phyloP scores from a whole-genome alignment of 1,139 yeast species.

The Geotrichum bryndzae region DNA sequence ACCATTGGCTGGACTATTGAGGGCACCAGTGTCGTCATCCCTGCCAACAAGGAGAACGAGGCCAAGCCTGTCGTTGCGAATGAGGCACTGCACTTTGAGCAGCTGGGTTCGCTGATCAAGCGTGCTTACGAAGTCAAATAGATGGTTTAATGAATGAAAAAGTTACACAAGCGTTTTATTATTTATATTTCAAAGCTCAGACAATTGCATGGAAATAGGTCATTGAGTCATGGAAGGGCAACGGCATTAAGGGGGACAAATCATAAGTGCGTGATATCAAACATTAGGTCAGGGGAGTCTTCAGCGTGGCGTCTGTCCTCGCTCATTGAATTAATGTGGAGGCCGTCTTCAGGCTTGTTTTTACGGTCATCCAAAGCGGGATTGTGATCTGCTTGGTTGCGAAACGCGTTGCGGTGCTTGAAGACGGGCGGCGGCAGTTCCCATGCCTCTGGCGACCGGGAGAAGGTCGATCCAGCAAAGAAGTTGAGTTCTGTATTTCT shows the following conservation, averaged over 20 bases:
- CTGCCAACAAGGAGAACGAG: slow-evolving; percentile 32
- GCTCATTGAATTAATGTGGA: neutral
- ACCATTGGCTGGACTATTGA: slow-evolving; percentile 33
- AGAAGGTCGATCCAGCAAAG: neutral
- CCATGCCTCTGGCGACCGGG: neutral
- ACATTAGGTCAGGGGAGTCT: neutral
- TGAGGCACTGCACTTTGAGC: slow-evolving; percentile 35
- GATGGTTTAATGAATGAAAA: neutral
- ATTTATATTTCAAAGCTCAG: neutral
- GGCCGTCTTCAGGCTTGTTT: neutral
- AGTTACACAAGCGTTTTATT: neutral
- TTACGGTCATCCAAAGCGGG: neutral
- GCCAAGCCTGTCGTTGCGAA: slow-evolving; percentile 32
- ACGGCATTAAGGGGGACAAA: neutral
- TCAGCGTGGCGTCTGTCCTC: neutral
- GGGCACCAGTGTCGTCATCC: slow-evolving; percentile 26
- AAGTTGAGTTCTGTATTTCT: neutral
- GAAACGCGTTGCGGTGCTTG: neutral
- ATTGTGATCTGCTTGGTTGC: neutral
- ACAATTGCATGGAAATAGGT: neutral
- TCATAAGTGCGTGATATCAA: neutral
- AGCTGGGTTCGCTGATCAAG: slow-evolving; percentile 33
- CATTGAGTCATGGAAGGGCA: neutral
- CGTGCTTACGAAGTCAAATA: slow-evolving; percentile 30
- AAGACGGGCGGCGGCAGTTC: neutral